phyloP scores from a whole-genome alignment of 2,329 filamentous ascomycete species.

The Westerdykella sp. region DNA sequence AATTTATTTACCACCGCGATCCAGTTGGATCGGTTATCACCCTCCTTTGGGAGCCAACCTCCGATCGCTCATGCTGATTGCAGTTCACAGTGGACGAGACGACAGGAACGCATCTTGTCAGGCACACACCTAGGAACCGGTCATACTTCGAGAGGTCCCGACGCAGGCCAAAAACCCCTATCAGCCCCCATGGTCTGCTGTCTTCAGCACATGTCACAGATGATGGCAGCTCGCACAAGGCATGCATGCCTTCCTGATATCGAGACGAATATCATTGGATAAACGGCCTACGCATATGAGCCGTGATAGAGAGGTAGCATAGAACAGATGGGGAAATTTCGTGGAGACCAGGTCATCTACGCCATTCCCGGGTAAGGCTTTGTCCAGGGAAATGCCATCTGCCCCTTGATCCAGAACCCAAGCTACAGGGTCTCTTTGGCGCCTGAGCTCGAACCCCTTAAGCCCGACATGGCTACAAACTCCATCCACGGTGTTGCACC shows the following conservation, averaged over 20 bases:
- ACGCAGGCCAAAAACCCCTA: constrained; percentile 5
- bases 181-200: constrained; percentile 5
- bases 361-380: constrained; percentile 8
- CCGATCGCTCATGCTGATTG: constrained; percentile 11
- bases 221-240: constrained; percentile 7
- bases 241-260: background rate
- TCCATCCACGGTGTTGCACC: constrained; percentile 2
- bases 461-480: constrained; percentile 6
- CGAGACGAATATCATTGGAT: constrained; percentile 6
- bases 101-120: constrained; percentile 18
- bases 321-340: constrained; percentile 7
- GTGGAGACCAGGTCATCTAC: constrained; percentile 12
- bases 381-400: constrained; percentile 2
- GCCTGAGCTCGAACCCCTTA: constrained; percentile 6
- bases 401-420: constrained; percentile 2
- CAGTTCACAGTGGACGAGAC: constrained; percentile 8
- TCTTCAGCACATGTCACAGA: constrained; percentile 9
- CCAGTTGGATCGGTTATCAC: constrained; percentile 13
- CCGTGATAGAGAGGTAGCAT: constrained; percentile 4
- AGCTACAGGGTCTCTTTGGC: constrained; percentile 7
- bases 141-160: constrained; percentile 1
- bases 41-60: constrained; percentile 9
- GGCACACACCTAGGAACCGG: constrained; percentile 10
- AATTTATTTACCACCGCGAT: constrained; percentile 6
- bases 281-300: background rate